phyloP scores from a whole-genome alignment of 1,139 yeast species.

The Ogataea hybrid region DNA sequence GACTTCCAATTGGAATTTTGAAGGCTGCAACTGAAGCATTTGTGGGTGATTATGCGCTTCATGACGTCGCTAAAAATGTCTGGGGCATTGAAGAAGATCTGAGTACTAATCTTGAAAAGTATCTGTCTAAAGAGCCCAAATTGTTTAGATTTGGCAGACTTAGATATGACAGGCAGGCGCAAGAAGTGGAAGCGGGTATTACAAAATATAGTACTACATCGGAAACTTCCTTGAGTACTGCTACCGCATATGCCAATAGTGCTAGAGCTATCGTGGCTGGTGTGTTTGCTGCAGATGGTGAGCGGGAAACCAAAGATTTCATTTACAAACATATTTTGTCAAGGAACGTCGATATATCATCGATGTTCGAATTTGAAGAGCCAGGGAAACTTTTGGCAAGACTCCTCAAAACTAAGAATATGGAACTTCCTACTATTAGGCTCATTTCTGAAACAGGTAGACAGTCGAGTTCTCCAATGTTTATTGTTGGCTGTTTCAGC shows the following conservation, averaged over 20 bases:
- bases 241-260: slow-evolving; percentile 44
- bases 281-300: slow-evolving; percentile 64
- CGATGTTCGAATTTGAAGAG: slow-evolving; percentile 75
- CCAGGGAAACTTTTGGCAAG: slow-evolving; percentile 85
- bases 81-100: slow-evolving; percentile 92
- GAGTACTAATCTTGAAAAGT: slow-evolving; percentile 62
- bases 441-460: slow-evolving; percentile 94
- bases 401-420: slow-evolving; percentile 74
- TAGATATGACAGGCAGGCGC: slow-evolving; percentile 39
- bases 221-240: slow-evolving; percentile 26
- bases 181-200: slow-evolving; percentile 42
- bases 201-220: slow-evolving; percentile 28
- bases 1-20: slow-evolving; percentile 80
- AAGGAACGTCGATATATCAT: slow-evolving; percentile 68
- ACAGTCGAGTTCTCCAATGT: slow-evolving; percentile 77
- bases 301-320: slow-evolving; percentile 58
- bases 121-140: slow-evolving; percentile 66
- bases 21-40: slow-evolving; percentile 72
- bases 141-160: slow-evolving; percentile 63
- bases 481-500: slow-evolving; percentile 86
- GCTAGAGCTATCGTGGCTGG: slow-evolving; percentile 76
- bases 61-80: slow-evolving; percentile 54
- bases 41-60: slow-evolving; percentile 62
- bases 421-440: slow-evolving; percentile 75
- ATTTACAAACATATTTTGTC: slow-evolving; percentile 72